phyloP scores from a whole-genome alignment of 768 basidiomycete species.

The Psilocybe subaeruginosa region DNA sequence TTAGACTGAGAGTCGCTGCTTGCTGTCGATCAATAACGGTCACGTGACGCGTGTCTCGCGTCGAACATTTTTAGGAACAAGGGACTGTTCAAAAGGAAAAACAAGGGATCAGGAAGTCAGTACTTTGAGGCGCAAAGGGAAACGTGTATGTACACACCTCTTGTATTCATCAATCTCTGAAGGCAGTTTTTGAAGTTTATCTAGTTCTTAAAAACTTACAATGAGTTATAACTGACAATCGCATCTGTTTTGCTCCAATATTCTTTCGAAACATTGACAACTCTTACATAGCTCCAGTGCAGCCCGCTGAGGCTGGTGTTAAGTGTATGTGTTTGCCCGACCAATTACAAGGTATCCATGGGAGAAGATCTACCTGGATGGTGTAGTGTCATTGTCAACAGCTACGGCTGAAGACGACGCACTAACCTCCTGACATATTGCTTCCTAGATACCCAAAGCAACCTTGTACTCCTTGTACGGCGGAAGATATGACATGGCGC shows the following conservation, averaged over 20 bases:
- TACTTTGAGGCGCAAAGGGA: too few species aligned
- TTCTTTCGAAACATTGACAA: too few species aligned
- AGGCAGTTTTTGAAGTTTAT: not conserved
- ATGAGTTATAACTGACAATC: too few species aligned
- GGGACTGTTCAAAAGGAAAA: not conserved
- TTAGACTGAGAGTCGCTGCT: not conserved
- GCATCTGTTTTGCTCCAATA: too few species aligned
- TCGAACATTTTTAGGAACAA: not conserved
- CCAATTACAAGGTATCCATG: conserved; percentile 13
- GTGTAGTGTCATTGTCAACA: not conserved
- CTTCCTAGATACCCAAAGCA: not conserved
- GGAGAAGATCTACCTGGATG: not conserved
- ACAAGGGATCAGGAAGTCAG: not conserved
- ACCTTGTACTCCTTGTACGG: not conserved
- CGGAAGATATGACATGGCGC: not conserved
- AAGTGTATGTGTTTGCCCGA: not conserved
- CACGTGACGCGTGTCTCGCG: not conserved
- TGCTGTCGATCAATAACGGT: not conserved
- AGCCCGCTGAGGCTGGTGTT: too few species aligned
- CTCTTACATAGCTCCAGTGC: too few species aligned
- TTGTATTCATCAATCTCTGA: not conserved
- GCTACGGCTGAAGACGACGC: not conserved
- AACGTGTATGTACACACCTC: too few species aligned
- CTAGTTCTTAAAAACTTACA: not conserved
- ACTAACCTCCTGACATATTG: not conserved